Evolutionary conservation across 495 filamentous ascomycete species (phyloP).

Genomic region (Penicillium cosmopolitanum): DNA sequence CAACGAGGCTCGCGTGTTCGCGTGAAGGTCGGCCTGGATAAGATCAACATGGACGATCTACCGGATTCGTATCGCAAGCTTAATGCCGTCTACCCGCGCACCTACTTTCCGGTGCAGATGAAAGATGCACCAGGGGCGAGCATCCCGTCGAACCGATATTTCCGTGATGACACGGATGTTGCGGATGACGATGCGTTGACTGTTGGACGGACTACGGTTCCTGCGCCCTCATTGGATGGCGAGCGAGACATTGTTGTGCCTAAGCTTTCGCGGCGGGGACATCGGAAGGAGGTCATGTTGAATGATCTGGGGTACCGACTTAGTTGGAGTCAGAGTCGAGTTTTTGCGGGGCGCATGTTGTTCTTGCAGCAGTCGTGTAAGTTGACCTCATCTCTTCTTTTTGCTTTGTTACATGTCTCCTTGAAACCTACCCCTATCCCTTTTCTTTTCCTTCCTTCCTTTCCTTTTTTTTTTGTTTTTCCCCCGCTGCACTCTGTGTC

Average conservation of each 20-base stretch:
- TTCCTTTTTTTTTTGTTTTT: background rate
- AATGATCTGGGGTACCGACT: conserved; percentile 95
- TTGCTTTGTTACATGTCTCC: conserved; percentile 2
- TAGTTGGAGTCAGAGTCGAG: conserved; percentile 90
- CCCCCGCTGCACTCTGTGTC: conserved; percentile 6
- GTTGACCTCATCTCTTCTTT: conserved; percentile 41
- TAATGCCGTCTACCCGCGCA: conserved; percentile 87
- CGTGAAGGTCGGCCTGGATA: conserved; percentile 84
- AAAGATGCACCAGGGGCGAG: conserved; percentile 69
- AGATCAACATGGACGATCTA: conserved; percentile 89
- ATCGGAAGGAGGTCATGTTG: conserved; percentile 78
- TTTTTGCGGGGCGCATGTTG: conserved; percentile 79
- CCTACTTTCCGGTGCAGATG: conserved; percentile 88
- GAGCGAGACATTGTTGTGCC: conserved; percentile 75
- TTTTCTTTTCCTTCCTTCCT: background rate
- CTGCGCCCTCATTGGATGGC: conserved; percentile 75
- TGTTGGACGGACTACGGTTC: conserved; percentile 61
- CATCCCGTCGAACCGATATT: conserved; percentile 66
- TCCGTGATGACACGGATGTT: conserved; percentile 58
- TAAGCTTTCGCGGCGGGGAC: conserved; percentile 63
- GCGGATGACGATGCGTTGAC: conserved; percentile 58
- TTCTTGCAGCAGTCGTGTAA: conserved; percentile 93
- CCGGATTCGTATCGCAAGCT: conserved; percentile 89
- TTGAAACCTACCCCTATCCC: background rate
- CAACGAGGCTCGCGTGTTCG: conserved; percentile 77